Base-by-base conservation (phyloP, 2,329 filamentous ascomycete genomes). In the Penicillium sp. region DNA sequence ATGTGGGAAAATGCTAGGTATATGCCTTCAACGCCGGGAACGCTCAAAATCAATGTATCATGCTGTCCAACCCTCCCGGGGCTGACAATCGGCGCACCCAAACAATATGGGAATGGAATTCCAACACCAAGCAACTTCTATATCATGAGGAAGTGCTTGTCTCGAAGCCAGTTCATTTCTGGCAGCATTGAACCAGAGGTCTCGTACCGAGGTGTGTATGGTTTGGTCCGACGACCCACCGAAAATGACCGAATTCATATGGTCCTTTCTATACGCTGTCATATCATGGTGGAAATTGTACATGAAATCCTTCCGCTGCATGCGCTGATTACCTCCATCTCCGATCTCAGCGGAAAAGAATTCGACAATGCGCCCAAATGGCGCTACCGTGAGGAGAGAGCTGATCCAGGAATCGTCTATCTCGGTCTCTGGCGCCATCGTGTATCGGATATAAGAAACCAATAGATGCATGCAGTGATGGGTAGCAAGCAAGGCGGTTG, bases 341-440 rank as follows among this genome's bases (percentile, higher is more conserved):
- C 73, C 73, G 26, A 75, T 75, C 49, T 75, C 73, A 0, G 73
- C 73, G 2, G 73, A 74, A 58, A 76, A 74, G 47, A 69, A 75
- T 46, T 76, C 72, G 26, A 72, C 68, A 7, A 74, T 67, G 3
- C 73, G 70, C 18, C 58, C 56, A 34, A 75, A 73, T 3, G 72
- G 70, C 9, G 71, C 72, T 4, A 71, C 54, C 1, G 71, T 70
- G 15, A 75, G 68, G 15, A 76, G 61, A 7, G 73, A 74, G 46
- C 68, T 71, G 30, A 75, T 74, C 68, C 72, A 73, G 15, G 66
- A 67, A 39, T 74, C 70, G 41, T 74, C 67, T 3, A 63, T 57
- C 9, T 58, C 65, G 3, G 58, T 60, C 20, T 72, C 72, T 1
- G 68, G 61, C 0, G 67, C 65, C 37, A 75, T 67, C 7, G 71